Evolutionary conservation across 2,329 filamentous ascomycete genomes (phyloP), one percentile per base, ranked within the genome.

Genomic region (Penicillium sp.): DNA sequence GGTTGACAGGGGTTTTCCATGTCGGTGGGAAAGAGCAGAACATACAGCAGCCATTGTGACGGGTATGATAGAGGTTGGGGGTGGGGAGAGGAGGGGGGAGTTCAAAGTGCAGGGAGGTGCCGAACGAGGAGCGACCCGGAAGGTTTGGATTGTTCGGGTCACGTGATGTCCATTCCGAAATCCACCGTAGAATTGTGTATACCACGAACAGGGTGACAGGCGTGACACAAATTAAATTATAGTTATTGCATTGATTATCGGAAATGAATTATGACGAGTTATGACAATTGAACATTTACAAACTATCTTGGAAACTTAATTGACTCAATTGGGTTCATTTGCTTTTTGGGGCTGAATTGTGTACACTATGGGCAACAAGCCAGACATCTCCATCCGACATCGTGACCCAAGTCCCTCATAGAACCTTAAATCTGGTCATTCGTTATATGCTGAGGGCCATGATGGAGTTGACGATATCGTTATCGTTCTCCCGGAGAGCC

Each of bases 381-480:
- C 54, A 61, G 57, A 66, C 61, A 65, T 66, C 64, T 53, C 26
- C 27, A 32, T 27, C 47, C 8, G 5, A 23, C 62, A 60, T 63
- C 57, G 61, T 63, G 65, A 67, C 65, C 68, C 67, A 65, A 68
- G 64, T 62, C 64, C 59, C 67, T 67, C 47, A 34, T 34, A 49
- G 64, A 64, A 60, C 45, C 47, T 53, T 45, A 45, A 57, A 47
- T 51, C 32, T 36, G 44, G 50, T 46, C 54, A 55, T 58, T 61
- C 58, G 60, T 74, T 65, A 92, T 83, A 91, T 87, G 82, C 89
- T 91, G 76, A 99, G 81, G 67, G 93, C 92, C 94, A 99, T 99
- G 81, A 99, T 99, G 69, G 94, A 97, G 84, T 99, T 99, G 83
- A 99, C 94, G 81, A 99, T 99, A 76, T 99, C 94, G 73, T 97